Base-by-base conservation (phyloP, 208 protist genomes). In the Leishmania tarentolae region DNA sequence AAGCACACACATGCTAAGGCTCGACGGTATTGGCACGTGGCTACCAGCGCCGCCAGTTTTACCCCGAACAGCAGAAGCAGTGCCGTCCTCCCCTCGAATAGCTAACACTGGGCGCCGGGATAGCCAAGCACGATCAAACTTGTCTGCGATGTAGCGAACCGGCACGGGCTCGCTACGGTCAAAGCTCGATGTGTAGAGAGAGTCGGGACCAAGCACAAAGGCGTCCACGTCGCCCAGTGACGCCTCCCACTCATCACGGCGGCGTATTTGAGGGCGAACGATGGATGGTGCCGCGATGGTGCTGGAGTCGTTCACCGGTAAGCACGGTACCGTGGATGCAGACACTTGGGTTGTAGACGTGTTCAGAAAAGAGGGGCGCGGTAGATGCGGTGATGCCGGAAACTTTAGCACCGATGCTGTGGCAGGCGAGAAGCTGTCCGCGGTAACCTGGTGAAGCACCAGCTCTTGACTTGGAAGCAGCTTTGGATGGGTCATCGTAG, bases 131-230 rank as follows among this genome's bases (percentile, higher is more conserved):
- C 81, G 80, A 84, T 96, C 93, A 76, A 92, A 87, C 19, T 83
- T 75, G 79, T 96, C 93, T 6, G 90, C 87, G 65, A 93, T 90
- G 80, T 96, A 95, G 28, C 85, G 85, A n/a, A 96, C 78, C 21
- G 72, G 56, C 53, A 83, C 59, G n/a, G 75, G 42, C 7, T 79
- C 80, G 3, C 13, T 57, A 24, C 76, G 63, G 40, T 79, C 50
- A 6, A 85, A 70, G 59, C 31, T 85, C 35, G 85, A 82, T 7
- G 53, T 68, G 74, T 80, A 37, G 68, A 87, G 80, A 42, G 15
- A 6, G 31, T 84, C 61, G 0, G 57, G 37, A 44, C 83, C 83
- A 11, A 94, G 78, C 13, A 73, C 74, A 68, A 93, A 96, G 1
- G 78, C 44, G 4, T 83, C 81, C 5, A 91, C 78, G 52, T 88